Conservation (phyloP, 352 stramenopile species). For the Hyaloperonospora arabidopsidis region DNA sequence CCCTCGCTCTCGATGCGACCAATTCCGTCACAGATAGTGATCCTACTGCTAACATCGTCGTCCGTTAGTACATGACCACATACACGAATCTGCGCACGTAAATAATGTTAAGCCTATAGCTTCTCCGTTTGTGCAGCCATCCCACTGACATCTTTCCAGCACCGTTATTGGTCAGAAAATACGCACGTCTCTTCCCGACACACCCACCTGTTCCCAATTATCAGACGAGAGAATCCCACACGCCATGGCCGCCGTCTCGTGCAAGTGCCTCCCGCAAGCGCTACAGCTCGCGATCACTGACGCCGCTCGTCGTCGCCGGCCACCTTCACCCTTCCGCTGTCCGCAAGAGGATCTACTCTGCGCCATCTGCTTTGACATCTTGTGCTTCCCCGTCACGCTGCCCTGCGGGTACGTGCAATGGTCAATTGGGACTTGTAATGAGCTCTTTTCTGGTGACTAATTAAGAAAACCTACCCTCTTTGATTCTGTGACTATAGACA, state of each 20-base stretch:
- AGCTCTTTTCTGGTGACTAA: not conserved
- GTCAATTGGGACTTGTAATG: not conserved
- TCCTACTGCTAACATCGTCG: no score
- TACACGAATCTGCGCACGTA: no score
- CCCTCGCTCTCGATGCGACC: no score
- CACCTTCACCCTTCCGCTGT: not conserved
- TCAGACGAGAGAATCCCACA: conserved; percentile 5
- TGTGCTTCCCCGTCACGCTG: conserved; percentile 66
- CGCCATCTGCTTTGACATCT: conserved; percentile 72
- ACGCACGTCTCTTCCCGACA: not conserved
- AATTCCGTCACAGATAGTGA: no score
- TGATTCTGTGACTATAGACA: conserved; percentile 34
- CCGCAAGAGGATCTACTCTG: conserved; percentile 46
- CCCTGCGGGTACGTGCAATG: conserved; percentile 40
- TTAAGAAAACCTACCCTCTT: not conserved
- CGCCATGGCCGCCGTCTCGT: conserved; percentile 1
- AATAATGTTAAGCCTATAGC: no score
- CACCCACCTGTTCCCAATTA: conserved; percentile 19
- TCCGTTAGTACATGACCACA: no score
- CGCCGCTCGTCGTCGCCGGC: conserved; percentile 13
- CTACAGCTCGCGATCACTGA: conserved; percentile 20
- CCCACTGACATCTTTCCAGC: conserved; percentile 1
- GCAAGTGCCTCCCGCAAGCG: conserved; percentile 19
- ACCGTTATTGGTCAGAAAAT: conserved; percentile 8
- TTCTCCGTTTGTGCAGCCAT: no score